Conservation (phyloP, 352 stramenopile genomes). For the Peronosclerospora sorghi region DNA sequence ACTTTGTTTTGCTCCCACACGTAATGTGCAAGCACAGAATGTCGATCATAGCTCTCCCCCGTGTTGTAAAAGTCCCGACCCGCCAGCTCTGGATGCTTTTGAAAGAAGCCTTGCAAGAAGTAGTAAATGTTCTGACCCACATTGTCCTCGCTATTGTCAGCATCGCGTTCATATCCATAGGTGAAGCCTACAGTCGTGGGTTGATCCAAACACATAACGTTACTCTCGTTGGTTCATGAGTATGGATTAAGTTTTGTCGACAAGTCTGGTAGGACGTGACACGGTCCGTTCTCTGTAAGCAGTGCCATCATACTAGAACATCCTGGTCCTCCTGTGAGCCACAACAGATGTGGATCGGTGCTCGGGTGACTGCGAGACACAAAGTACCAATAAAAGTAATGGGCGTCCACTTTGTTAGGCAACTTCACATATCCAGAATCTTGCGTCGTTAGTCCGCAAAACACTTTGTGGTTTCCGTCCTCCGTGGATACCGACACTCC, state of each 20-base stretch:
- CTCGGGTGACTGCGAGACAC: slow-evolving; percentile 33
- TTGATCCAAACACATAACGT: slow-evolving; percentile 65
- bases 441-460: slow-evolving; percentile 45
- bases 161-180: slow-evolving; percentile 27
- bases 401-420: slow-evolving; percentile 50
- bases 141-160: slow-evolving; percentile 31
- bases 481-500: slow-evolving; percentile 4
- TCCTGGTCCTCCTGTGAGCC: slow-evolving; percentile 48
- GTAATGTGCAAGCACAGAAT: slow-evolving; percentile 57
- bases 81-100: slow-evolving; percentile 44
- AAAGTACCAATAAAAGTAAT: slow-evolving; percentile 76
- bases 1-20: slow-evolving; percentile 42
- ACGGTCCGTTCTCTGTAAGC: slow-evolving; percentile 57
- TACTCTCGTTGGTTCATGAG: slow-evolving; percentile 52
- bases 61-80: slow-evolving; percentile 53
- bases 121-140: slow-evolving; percentile 61
- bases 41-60: slow-evolving; percentile 57
- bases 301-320: slow-evolving; percentile 55
- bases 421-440: slow-evolving; percentile 50
- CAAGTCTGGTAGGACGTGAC: slow-evolving; percentile 33
- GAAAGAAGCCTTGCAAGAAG: slow-evolving; percentile 55
- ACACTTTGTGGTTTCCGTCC: slow-evolving; percentile 13
- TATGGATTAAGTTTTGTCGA: slow-evolving; percentile 40
- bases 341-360: slow-evolving; percentile 49
- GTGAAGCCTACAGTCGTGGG: slow-evolving; percentile 47